Percentiles rank a stretch among this genome's conserved stretches.
phyloP scores from a whole-genome alignment of 176 grass and related monocot genomes.

The Areca catechu region DNA sequence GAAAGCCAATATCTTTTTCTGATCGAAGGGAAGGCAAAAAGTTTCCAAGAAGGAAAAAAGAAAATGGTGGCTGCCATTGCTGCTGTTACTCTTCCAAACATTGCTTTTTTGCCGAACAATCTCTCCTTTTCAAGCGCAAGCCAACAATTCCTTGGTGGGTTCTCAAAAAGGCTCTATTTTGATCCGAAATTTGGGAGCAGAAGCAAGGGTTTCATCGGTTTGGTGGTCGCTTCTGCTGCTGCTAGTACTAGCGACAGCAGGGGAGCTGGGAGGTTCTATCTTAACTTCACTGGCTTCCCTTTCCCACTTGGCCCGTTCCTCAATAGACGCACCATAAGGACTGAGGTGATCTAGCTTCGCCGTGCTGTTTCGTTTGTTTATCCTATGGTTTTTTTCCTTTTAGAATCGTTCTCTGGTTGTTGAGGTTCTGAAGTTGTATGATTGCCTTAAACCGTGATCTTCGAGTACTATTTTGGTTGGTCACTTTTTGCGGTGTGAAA shows the following conservation, averaged over 20 bases:
- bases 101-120: constrained; percentile 12
- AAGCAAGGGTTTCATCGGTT: not conserved
- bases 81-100: constrained; percentile 20
- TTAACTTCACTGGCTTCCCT: constrained; percentile 96
- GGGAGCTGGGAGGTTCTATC: constrained; percentile 49
- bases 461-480: too few species aligned
- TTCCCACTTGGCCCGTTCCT: constrained; percentile 95
- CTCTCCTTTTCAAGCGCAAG: constrained; percentile 1
- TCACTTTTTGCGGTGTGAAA: too few species aligned
- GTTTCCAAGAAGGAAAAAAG: not conserved
- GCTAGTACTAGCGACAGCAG: not conserved
- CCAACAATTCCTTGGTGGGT: not conserved
- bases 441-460: too few species aligned
- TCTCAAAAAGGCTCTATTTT: not conserved
- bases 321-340: constrained; percentile 75
- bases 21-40: not conserved
- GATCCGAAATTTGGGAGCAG: constrained; percentile 8
- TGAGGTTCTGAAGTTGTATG: too few species aligned
- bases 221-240: constrained; percentile 33
- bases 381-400: too few species aligned
- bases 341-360: constrained; percentile 34
- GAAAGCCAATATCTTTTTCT: too few species aligned
- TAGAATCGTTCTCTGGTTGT: too few species aligned
- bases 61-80: constrained; percentile 23
- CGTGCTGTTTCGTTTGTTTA: too few species aligned